These are phyloP conservation scores for Chaetomiaceae sp. DNA, from an alignment of 2,329 filamentous ascomycete genomes.

Conservation along the genomic window DNA sequence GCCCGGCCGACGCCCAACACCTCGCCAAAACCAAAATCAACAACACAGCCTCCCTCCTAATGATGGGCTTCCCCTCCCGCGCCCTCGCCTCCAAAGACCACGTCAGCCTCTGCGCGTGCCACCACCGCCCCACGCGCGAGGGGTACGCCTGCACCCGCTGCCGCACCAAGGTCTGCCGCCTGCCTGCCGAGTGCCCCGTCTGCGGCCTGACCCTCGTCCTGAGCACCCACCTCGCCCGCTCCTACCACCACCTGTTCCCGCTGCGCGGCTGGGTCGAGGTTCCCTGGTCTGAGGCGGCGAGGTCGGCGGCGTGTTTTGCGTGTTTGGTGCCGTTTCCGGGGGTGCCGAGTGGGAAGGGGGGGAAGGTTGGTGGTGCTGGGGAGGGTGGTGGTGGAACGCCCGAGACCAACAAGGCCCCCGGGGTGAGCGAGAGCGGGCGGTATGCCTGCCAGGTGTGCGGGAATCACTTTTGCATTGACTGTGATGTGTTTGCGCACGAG, in stretches of 20 bases:
- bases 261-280: slow-evolving; percentile 89
- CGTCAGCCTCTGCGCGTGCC: slow-evolving; percentile 80
- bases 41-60: slow-evolving; percentile 59
- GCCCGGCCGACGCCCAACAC: background rate
- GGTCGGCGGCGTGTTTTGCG: slow-evolving; percentile 65
- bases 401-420: slow-evolving; percentile 46
- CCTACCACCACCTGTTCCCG: slow-evolving; percentile 89
- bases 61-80: slow-evolving; percentile 97
- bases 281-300: slow-evolving; percentile 66
- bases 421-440: slow-evolving; percentile 77
- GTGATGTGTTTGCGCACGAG: slow-evolving; percentile 92
- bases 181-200: slow-evolving; percentile 86
- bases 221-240: slow-evolving; percentile 87
- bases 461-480: slow-evolving; percentile 96
- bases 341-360: slow-evolving; percentile 24
- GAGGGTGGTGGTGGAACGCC: slow-evolving; percentile 4
- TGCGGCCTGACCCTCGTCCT: slow-evolving; percentile 91
- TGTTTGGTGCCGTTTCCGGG: slow-evolving; percentile 71
- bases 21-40: slow-evolving; percentile 24
- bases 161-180: slow-evolving; percentile 77
- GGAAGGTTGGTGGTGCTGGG: slow-evolving; percentile 18
- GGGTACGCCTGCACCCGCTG: slow-evolving; percentile 92
- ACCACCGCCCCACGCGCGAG: slow-evolving; percentile 73
- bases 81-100: slow-evolving; percentile 64
- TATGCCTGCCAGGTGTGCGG: slow-evolving; percentile 87